Evolutionary conservation across 2,329 filamentous ascomycete species (phyloP), one percentile per base, ranked within the genome.

Genomic region (Alternaria arborescens): DNA sequence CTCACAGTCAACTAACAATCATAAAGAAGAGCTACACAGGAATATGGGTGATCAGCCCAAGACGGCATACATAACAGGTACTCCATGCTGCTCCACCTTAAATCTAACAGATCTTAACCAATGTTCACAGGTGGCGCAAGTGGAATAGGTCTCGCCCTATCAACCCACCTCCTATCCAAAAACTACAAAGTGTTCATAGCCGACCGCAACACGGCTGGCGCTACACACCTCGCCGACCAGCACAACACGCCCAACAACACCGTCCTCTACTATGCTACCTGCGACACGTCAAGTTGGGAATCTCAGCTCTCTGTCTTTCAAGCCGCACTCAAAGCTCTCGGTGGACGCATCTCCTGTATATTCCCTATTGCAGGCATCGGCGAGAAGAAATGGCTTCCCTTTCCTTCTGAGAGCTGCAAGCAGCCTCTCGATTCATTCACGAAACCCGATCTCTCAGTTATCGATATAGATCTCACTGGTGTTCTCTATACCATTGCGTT

Each of bases 161-260:
- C 71, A 16, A 51, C 68, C 11, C 72, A 72, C 58, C 74, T 79
- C 32, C 65, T 73, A 12, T 54, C 52, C 3, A 65, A 68, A 60
- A 69, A 69, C 67, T 82, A 85, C 61, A 79, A 82, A 40, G 82
- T 87, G 36, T 83, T 82, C 57, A 83, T 85, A 3, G 78, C 85
- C 30, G 79, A 81, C 58, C 62, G 65, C 32, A 71, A 79, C 60
- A 56, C 73, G n/a, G 10, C 60, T 22, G 65, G 61, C 8, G 71
- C 75, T 8, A 32, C 74, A 57, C 20, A 65, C n/a, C 60, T 76
- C 6, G 73, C 71, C n/a, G 36, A 54, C 16, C 18, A 54, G 5
- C 62, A 75, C 38, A 67, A 71, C 38, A 52, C 18, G 14, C 14
- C 50, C 4, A 30, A n/a, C 10, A 30, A 24, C 12, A 42, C 55